Conservation (phyloP, 2,329 filamentous ascomycete species). For the Hirsutella thompsonii region DNA sequence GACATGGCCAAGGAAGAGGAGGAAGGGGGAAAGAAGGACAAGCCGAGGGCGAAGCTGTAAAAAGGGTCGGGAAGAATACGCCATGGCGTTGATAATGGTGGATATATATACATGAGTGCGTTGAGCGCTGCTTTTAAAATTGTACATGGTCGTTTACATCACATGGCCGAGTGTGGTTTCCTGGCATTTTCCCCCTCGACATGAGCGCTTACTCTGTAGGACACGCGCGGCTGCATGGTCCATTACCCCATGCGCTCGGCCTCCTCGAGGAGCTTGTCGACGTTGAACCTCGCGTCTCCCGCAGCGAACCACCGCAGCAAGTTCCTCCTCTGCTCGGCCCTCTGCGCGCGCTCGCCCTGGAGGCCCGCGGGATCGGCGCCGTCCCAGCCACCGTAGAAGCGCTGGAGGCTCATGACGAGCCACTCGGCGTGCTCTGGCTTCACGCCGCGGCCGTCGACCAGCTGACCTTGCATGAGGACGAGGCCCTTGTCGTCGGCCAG, state of each 20-base stretch:
- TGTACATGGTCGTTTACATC: not conserved
- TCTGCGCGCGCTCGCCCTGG: conserved; percentile 34
- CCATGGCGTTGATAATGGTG: not conserved
- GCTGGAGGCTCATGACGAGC: conserved; percentile 84
- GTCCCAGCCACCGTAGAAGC: conserved; percentile 70
- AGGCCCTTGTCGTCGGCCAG: conserved; percentile 60
- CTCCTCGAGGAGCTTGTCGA: conserved; percentile 80
- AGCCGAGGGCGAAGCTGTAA: conserved; percentile 22
- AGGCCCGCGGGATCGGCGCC: conserved; percentile 23
- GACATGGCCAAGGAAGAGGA: conserved; percentile 24
- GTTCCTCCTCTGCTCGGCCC: conserved; percentile 48
- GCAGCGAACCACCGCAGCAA: conserved; percentile 71
- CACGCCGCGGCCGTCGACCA: conserved; percentile 65
- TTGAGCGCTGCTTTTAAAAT: not conserved
- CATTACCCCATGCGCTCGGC: conserved; percentile 59
- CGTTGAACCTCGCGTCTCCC: conserved; percentile 66
- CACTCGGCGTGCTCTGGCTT: conserved; percentile 73
- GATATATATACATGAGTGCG: not conserved
- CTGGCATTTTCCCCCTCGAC: too few relatives aligned
- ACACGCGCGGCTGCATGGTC: not conserved
- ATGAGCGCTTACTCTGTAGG: too few relatives aligned
- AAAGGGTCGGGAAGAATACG: too few relatives aligned
- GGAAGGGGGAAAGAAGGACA: conserved; percentile 10
- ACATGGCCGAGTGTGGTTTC: not conserved
- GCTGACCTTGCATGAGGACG: conserved; percentile 74